Evolutionary conservation across 2,329 filamentous ascomycete species (phyloP).

Genomic region (Colletotrichum tropicicola): DNA sequence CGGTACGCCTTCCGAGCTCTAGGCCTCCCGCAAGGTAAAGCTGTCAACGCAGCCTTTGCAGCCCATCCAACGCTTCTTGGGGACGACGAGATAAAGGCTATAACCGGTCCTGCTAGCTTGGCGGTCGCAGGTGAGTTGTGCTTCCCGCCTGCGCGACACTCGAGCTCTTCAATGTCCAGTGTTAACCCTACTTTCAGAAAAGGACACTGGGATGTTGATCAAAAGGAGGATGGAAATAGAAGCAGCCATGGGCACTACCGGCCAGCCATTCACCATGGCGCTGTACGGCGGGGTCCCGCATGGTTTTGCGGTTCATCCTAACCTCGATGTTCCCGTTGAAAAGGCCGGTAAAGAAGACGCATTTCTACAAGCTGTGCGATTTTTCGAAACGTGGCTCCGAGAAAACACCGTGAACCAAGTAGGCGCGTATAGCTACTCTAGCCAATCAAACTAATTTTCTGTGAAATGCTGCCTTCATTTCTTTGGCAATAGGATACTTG

Average conservation of each 20-base stretch:
- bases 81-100: slow-evolving; percentile 64
- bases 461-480: no score
- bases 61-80: slow-evolving; percentile 72
- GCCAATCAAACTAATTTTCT: no score
- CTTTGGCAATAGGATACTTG: no score
- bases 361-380: slow-evolving; percentile 78
- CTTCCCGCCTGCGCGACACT: background rate
- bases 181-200: slow-evolving; percentile 50
- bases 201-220: slow-evolving; percentile 65
- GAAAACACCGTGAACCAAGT: no score
- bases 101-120: slow-evolving; percentile 67
- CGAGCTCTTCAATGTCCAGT: background rate
- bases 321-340: slow-evolving; percentile 58
- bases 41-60: slow-evolving; percentile 65
- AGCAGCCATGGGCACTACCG: background rate
- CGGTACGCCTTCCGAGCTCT: slow-evolving; percentile 64
- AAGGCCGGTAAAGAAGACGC: slow-evolving; percentile 82
- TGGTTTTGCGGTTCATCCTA: slow-evolving; percentile 77
- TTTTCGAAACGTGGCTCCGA: slow-evolving; percentile 69
- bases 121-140: slow-evolving; percentile 62
- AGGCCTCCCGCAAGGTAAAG: slow-evolving; percentile 48
- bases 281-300: slow-evolving; percentile 75
- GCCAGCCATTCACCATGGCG: slow-evolving; percentile 8
- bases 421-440: no score
- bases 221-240: slow-evolving; percentile 51